phyloP scores from a whole-genome alignment of 768 basidiomycete species.

The Leccinum boreale region DNA sequence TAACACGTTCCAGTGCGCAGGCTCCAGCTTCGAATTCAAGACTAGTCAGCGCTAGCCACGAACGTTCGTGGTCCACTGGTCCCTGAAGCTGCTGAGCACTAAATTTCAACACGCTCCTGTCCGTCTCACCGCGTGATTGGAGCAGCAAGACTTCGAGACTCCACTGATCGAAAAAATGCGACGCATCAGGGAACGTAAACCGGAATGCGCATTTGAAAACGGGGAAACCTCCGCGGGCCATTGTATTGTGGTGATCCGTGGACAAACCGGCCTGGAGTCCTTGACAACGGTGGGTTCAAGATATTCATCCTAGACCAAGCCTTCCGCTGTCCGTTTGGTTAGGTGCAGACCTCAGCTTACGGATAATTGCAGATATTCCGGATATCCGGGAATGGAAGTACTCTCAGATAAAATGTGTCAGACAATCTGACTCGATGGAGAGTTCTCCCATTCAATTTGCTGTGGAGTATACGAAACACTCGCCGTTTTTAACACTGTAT shows the following conservation, averaged over 20 bases:
- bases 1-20: background rate
- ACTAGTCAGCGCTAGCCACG: background rate
- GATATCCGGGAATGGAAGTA: background rate
- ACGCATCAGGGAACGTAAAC: background rate
- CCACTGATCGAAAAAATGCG: background rate
- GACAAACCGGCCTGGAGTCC: no score
- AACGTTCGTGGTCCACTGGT: background rate
- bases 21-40: background rate
- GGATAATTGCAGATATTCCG: background rate
- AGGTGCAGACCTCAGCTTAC: background rate
- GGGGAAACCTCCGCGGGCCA: background rate
- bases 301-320: background rate
- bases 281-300: background rate
- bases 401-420: background rate
- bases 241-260: background rate
- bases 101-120: background rate
- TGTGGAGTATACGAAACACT: background rate
- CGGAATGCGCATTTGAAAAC: background rate
- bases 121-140: background rate
- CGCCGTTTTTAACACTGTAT: background rate
- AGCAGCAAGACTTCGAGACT: background rate
- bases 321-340: background rate
- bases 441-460: background rate
- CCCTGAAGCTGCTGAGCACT: background rate
- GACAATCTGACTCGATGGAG: background rate